Conservation (phyloP, 768 basidiomycete genomes). For the Polyporus arcularius region DNA sequence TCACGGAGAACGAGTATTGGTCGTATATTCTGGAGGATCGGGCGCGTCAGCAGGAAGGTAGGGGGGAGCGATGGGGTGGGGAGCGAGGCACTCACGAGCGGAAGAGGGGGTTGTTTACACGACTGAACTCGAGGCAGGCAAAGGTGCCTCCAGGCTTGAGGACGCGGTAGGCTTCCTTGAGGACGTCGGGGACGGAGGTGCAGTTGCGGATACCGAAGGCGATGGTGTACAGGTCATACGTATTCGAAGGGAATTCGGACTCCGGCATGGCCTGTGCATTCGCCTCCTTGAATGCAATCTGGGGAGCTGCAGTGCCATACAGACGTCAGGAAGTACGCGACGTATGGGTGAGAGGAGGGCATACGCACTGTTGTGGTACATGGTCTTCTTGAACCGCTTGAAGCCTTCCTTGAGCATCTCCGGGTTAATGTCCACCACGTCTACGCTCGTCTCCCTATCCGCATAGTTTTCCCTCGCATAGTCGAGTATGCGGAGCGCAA, state of each 20-base stretch:
- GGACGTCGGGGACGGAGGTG: constrained; percentile 86
- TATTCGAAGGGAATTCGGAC: constrained; percentile 71
- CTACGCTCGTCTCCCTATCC: constrained; percentile 86
- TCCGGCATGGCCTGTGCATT: constrained; percentile 83
- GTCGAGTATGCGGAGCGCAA: constrained; percentile 92
- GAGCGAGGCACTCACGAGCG: constrained; percentile 63
- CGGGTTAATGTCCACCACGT: constrained; percentile 91
- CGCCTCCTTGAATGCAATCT: constrained; percentile 89
- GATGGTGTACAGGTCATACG: constrained; percentile 96
- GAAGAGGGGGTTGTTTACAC: constrained; percentile 84
- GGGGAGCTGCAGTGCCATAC: constrained; percentile 63
- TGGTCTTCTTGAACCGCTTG: constrained; percentile 90
- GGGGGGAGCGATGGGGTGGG: neutral
- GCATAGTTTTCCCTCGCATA: constrained; percentile 85
- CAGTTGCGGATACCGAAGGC: constrained; percentile 98
- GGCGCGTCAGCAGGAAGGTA: neutral
- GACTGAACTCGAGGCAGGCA: constrained; percentile 95
- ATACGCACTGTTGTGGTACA: constrained; percentile 93
- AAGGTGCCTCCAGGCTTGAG: constrained; percentile 96
- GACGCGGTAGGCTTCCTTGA: constrained; percentile 89
- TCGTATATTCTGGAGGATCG: constrained; percentile 71
- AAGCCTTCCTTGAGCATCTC: constrained; percentile 95
- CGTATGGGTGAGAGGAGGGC: neutral
- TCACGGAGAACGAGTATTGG: constrained; percentile 93
- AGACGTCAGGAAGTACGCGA: neutral